Evolutionary conservation across 2,329 filamentous ascomycete species (phyloP), one percentile per base, ranked within the genome.

Genomic region (Metarhizium sp.): DNA sequence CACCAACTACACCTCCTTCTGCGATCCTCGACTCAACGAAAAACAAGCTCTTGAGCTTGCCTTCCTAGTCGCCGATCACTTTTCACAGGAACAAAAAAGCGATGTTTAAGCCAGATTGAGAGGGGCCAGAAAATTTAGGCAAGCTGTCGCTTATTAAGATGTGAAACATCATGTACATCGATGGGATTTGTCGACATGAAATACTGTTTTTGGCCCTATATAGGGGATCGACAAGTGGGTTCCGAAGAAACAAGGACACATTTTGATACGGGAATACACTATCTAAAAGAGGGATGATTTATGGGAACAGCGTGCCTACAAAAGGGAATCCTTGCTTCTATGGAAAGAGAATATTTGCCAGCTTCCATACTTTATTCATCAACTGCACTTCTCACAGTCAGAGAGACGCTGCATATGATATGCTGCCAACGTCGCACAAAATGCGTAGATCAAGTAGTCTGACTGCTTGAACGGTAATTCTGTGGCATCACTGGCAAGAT

Each of bases 31-130:
- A 29, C 75, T 99, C 62, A 99, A 99, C 67, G 94, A 97, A 79
- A 96, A 97, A 75, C 94, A 99, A 76, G 92, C 94, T 1, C 78
- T 99, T 14, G 94, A 99, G 75, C 72, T 97, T 69, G 92, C 94
- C 0, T 99, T 99, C 70, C 73, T 97, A 65, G 86, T 99, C 50
- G 94, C 94, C 0, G 90, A 90, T 5, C 88, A 92, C 66, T 94
- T 78, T 60, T 74, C 79, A 2, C 67, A 69, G 52, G 67, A 73
- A 57, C 60, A 66, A 25, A 64, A 64, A 55, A 58, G 57, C 11
- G 11, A 53, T 8, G 50, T 38, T 4, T 56, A 11, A 34, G 32
- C 32, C 2, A 34, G 32, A 43, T 7, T 16, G 38, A 40, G 13
- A 40, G 4, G 38, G 38, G 13, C 13, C 32, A 34, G 32, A 34